phyloP scores from a whole-genome alignment of 2,329 filamentous ascomycete species.

The Bipolaris sorokiniana region DNA sequence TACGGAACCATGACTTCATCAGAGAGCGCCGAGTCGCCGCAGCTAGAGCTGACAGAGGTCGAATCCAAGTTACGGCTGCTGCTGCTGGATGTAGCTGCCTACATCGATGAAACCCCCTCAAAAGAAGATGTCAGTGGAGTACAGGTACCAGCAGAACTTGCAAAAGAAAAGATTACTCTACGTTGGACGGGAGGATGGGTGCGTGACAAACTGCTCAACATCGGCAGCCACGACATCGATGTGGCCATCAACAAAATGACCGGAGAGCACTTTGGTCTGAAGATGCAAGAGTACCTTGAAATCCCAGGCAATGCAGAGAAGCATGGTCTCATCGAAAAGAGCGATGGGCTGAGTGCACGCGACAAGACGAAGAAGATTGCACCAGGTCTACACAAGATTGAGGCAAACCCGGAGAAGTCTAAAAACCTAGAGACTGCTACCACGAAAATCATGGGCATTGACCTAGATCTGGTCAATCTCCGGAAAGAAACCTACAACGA shows the following conservation, averaged over 20 bases:
- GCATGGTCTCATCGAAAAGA: slow-evolving; percentile 59
- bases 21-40: slow-evolving; percentile 20
- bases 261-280: slow-evolving; percentile 74
- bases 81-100: slow-evolving; percentile 79
- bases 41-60: slow-evolving; percentile 68
- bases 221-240: slow-evolving; percentile 80
- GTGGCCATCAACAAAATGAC: slow-evolving; percentile 87
- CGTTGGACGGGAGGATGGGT: slow-evolving; percentile 90
- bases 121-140: slow-evolving; percentile 38
- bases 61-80: slow-evolving; percentile 77
- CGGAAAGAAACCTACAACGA: slow-evolving; percentile 88
- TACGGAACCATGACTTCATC: slow-evolving; percentile 40
- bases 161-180: slow-evolving; percentile 60
- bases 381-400: slow-evolving; percentile 79
- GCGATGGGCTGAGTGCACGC: slow-evolving; percentile 44
- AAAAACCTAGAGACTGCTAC: slow-evolving; percentile 95
- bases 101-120: slow-evolving; percentile 60
- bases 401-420: slow-evolving; percentile 91
- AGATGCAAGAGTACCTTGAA: slow-evolving; percentile 72
- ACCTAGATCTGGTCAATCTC: slow-evolving; percentile 93
- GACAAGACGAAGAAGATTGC: slow-evolving; percentile 66
- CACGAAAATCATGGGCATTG: slow-evolving; percentile 80
- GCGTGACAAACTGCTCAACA: slow-evolving; percentile 78
- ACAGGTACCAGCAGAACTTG: slow-evolving; percentile 53
- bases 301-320: slow-evolving; percentile 64